Percentiles rank a stretch among this genome's conserved stretches.
These are phyloP conservation scores for Pleurotus sapidus DNA, from an alignment of 768 basidiomycete species.

Conservation along the genomic window DNA sequence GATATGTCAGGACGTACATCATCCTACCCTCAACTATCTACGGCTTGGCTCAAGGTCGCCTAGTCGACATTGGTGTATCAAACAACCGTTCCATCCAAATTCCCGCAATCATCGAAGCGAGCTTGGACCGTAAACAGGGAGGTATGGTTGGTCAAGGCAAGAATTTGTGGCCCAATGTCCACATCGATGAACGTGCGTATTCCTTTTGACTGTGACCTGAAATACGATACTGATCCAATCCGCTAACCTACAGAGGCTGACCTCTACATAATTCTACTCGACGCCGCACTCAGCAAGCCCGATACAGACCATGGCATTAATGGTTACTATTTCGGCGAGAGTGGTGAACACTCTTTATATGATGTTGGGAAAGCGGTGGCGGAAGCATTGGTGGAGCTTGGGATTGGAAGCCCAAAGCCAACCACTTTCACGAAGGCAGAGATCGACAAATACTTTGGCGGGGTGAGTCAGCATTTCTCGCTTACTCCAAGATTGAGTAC, in stretches of 20 bases:
- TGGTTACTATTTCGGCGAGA: constrained; percentile 54
- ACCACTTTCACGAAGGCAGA: constrained; percentile 46
- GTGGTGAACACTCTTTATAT: constrained; percentile 43
- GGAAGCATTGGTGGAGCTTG: constrained; percentile 32
- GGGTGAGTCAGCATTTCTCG: constrained; percentile 5
- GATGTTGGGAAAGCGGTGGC: constrained; percentile 39
- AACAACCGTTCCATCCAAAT: constrained; percentile 31
- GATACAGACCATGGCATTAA: constrained; percentile 41
- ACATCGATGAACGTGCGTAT: constrained; percentile 15
- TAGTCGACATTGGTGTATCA: constrained; percentile 50
- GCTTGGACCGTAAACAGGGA: constrained; percentile 16
- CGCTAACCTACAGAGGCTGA: constrained; percentile 30
- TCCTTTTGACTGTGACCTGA: background rate
- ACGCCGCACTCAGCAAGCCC: constrained; percentile 27
- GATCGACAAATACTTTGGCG: constrained; percentile 36
- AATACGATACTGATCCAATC: background rate
- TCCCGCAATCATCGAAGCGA: constrained; percentile 17
- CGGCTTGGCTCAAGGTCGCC: constrained; percentile 43
- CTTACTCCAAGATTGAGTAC: background rate
- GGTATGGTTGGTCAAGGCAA: constrained; percentile 20
- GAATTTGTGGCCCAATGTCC: constrained; percentile 21
- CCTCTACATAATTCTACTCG: constrained; percentile 42
- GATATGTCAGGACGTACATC: constrained; percentile 49
- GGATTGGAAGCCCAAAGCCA: constrained; percentile 36
- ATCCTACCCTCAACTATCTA: constrained; percentile 58